Percentiles rank a stretch among this genome's conserved stretches.
phyloP scores from a whole-genome alignment of 2,329 filamentous ascomycete species.

The Ceratocystis variospora region DNA sequence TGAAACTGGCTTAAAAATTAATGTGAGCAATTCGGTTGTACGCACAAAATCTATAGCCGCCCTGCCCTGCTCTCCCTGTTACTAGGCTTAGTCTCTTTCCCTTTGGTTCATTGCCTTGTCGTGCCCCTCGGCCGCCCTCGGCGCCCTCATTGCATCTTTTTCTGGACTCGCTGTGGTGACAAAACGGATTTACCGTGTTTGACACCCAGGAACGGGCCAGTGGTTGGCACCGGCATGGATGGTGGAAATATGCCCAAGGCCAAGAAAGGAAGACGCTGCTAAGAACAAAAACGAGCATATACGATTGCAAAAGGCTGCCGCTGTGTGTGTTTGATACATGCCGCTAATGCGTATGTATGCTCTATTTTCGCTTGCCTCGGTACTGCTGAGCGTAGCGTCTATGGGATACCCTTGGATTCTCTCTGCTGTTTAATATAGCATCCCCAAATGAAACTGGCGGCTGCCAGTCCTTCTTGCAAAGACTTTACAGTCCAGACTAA shows the following conservation, averaged over 20 bases:
- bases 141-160: neutral
- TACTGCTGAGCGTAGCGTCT: no score
- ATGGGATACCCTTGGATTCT: no score
- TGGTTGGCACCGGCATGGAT: neutral
- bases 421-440: no score
- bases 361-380: no score
- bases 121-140: neutral
- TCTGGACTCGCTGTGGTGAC: neutral
- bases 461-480: neutral
- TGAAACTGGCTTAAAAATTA: no score
- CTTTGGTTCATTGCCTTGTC: neutral
- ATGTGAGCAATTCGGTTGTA: no score
- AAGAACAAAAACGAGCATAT: neutral
- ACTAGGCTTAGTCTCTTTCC: neutral
- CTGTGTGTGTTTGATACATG: no score
- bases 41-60: no score
- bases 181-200: constrained; percentile 1
- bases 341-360: no score
- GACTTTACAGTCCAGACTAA: neutral
- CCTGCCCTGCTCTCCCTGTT: no score
- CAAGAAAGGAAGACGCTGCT: neutral
- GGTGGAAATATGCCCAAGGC: neutral
- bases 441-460: neutral
- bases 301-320: no score
- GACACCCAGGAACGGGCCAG: neutral